Evolutionary conservation across 1,284 basidiomycete genomes (phyloP), one percentile per base, ranked within the genome.

Genomic region (Boletus sp.): DNA sequence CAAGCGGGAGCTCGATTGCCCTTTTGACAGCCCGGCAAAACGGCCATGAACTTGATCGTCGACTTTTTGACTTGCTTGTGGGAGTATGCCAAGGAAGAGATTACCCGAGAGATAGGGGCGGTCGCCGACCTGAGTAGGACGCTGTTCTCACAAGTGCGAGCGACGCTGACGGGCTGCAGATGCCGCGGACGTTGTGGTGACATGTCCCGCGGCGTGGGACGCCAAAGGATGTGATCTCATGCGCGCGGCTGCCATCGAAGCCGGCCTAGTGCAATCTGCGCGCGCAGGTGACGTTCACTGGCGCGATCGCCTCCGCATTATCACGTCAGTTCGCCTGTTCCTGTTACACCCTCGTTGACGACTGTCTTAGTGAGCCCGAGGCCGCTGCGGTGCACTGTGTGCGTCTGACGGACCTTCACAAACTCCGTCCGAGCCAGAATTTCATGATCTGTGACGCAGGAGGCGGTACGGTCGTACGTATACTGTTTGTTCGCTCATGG

Each of bases 161-260:
- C 30, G 16, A 55, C 27, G 25, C 53, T 61, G 52, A 63, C 16
- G 52, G 52, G 1, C 30, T 66, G 47, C 40, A 93, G 91, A 91
- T 72, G 80, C 86, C 43, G 91, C 90, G 51, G 87, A 91, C 67
- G 88, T 93, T 8, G 89, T 89, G 81, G 76, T 93, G 53, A 92
- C 90, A 13, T 91, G 93, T 11, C 92, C 91, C 55, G 92, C 91
- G 17, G 90, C 91, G 38, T 94, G 92, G 92, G 91, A 93, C 71
- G 90, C 87, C 1, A 86, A 81, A 65, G 91, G 90, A 0, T 91
- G 89, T 67, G 86, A 88, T 62, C 81, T 93, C 65, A 93, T 94
- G 91, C 83, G 90, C 33, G 86, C 87, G 56, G 90, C 90, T 49
- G 91, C 91, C 9, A 89, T 94, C 62, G 77, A 80, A 28, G 91